phyloP scores from a whole-genome alignment of 192 early-diverging fungal species.

The Coemansia reversa region DNA sequence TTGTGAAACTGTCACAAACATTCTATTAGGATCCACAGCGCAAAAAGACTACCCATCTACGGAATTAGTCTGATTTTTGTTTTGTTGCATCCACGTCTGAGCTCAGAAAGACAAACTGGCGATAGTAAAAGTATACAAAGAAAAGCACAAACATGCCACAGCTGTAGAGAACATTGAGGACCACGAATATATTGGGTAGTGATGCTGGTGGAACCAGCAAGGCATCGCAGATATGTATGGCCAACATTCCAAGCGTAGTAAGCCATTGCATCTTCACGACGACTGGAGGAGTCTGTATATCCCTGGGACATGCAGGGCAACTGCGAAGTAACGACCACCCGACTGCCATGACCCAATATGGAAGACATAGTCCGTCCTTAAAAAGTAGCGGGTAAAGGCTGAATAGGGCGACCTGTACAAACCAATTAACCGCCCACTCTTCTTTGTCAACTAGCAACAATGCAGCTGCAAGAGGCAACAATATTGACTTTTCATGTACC shows the following conservation, averaged over 20 bases:
- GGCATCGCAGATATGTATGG: conserved; percentile 62
- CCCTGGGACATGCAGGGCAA: conserved; percentile 32
- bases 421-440: conserved; percentile 59
- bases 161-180: conserved; percentile 73
- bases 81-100: conserved; percentile 15
- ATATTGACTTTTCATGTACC: conserved; percentile 96
- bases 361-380: conserved; percentile 68
- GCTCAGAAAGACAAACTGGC: conserved; percentile 40
- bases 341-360: conserved; percentile 66
- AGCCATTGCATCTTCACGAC: conserved; percentile 31
- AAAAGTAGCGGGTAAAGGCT: conserved; percentile 88
- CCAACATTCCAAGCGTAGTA: conserved; percentile 46
- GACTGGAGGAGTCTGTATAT: conserved; percentile 12
- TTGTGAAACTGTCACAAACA: too few species aligned
- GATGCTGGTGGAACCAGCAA: conserved; percentile 62
- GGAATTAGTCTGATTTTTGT: conserved; percentile 25
- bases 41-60: background rate
- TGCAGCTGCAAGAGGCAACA: conserved; percentile 79
- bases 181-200: conserved; percentile 80
- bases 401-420: conserved; percentile 81
- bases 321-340: conserved; percentile 75
- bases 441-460: conserved; percentile 74
- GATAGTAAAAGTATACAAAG: conserved; percentile 74
- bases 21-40: background rate
- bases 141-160: conserved; percentile 66